Conservation (phyloP, 768 basidiomycete species). For the Kwoniella botswanensis region DNA sequence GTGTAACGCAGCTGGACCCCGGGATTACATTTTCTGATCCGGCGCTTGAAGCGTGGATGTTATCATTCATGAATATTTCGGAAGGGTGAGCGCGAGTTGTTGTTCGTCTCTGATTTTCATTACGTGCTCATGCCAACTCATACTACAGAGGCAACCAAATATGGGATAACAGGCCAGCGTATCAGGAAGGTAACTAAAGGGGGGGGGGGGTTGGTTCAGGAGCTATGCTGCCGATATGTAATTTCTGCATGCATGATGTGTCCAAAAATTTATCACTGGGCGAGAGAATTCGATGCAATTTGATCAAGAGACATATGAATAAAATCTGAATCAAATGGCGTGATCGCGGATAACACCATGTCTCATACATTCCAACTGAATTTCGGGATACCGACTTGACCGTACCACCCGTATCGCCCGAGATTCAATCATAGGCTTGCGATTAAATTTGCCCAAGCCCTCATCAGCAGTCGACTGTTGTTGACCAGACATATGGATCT, state of each 20-base stretch:
- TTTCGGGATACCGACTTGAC: not conserved
- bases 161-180: not conserved
- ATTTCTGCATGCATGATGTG: too few species aligned
- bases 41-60: slow-evolving; percentile 5
- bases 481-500: too few species aligned
- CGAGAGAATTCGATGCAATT: too few species aligned
- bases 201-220: too few species aligned
- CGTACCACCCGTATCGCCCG: slow-evolving; percentile 1
- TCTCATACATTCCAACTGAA: not conserved
- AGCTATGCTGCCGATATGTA: too few species aligned
- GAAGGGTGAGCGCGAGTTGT: not conserved
- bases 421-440: not conserved
- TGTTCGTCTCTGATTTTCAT: not conserved
- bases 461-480: too few species aligned
- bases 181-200: not conserved
- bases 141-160: not conserved
- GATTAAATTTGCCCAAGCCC: too few species aligned
- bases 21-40: slow-evolving; percentile 1
- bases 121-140: not conserved
- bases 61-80: slow-evolving; percentile 7
- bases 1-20: not conserved
- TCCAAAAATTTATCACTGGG: too few species aligned
- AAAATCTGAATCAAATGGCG: not conserved
- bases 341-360: slow-evolving; percentile 4
- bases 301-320: too few species aligned